Conservation (phyloP, 208 protist genomes). For the Trypanosomatidae sp. region DNA sequence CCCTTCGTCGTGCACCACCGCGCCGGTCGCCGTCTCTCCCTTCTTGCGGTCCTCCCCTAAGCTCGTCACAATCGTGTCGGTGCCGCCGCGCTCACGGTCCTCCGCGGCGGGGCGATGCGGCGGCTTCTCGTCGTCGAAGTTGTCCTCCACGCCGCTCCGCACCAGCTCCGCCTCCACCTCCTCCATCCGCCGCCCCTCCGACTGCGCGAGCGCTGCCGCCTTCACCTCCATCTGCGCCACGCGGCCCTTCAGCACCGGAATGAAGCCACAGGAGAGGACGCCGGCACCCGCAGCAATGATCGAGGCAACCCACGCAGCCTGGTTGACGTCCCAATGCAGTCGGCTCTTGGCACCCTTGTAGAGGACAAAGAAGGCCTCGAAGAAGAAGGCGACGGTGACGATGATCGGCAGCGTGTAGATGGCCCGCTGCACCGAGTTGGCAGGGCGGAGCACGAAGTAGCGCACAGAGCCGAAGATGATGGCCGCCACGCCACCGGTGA, state of each 20-base stretch:
- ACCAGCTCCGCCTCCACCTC: too few relatives aligned
- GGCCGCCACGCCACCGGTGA: conserved; percentile 60
- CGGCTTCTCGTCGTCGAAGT: conserved; percentile 21
- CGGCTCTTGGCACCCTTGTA: conserved; percentile 66
- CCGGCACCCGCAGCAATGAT: conserved; percentile 46
- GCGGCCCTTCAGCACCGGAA: conserved; percentile 59
- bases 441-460: conserved; percentile 46
- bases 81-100: background rate
- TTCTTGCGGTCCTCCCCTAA: conserved; percentile 4
- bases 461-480: conserved; percentile 56
- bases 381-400: conserved; percentile 68
- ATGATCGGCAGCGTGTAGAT: conserved; percentile 63
- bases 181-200: too few relatives aligned
- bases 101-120: conserved; percentile 6
- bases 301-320: conserved; percentile 58
- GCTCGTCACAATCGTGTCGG: background rate
- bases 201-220: conserved; percentile 23
- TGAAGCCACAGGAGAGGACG: conserved; percentile 40
- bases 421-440: conserved; percentile 53
- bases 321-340: conserved; percentile 51
- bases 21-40: conserved; percentile 20
- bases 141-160: background rate
- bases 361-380: conserved; percentile 81
- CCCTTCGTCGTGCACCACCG: conserved; percentile 30
- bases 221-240: conserved; percentile 30